Base-by-base conservation (phyloP, 352 stramenopile species). In the Globisporangium acanthophoron region DNA sequence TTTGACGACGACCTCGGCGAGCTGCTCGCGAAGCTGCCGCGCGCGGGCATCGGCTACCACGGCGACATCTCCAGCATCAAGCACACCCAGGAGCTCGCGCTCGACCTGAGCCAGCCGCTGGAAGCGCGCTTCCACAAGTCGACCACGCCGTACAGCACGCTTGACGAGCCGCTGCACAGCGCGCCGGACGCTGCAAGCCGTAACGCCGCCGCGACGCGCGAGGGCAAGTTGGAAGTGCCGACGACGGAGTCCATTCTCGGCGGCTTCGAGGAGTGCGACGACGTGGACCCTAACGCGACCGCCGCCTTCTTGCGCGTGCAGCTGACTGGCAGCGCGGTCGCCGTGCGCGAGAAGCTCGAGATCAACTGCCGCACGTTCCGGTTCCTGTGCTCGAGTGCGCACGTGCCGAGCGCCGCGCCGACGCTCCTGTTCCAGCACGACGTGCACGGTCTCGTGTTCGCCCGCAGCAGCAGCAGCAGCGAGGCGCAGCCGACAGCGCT, bases 221-320 rank as follows among this genome's bases (percentile, higher is more conserved):
- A 78, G 59, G 64, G 70, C 70, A 54, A 77, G n/a, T 59, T 90
- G 4, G 80, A 92, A 59, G 65, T 88, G 3, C 80, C 79, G 3
- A 92, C 82, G 11, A 71, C 79, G 35, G 85, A 94, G 4, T 89
- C 82, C 33, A 80, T 94, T 52, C 74, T 94, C 20, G 78, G 76
- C 21, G 82, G 81, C 2, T 88, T 85, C 59, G 82, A 94, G 61
- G 85, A 94, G 54, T 92, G 85, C 54, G 85, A 94, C 46, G 84
- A 79, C 56, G 59, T 84, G 31, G 81, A 94, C 35, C 78, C 80
- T 35, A 87, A 91, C 52, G 80, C 82, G 15, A 90, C 73, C 37
- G 85, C 78, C 0, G 57, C 70, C 8, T 37, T 94, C 5, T 15
- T 91, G 49, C 62, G 80, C 16, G 69, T 89, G 35, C 67, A 77